Percentiles rank a stretch among this genome's conserved stretches.
Conservation (phyloP, 2,329 filamentous ascomycete species). For the Cladophialophora bantiana region DNA sequence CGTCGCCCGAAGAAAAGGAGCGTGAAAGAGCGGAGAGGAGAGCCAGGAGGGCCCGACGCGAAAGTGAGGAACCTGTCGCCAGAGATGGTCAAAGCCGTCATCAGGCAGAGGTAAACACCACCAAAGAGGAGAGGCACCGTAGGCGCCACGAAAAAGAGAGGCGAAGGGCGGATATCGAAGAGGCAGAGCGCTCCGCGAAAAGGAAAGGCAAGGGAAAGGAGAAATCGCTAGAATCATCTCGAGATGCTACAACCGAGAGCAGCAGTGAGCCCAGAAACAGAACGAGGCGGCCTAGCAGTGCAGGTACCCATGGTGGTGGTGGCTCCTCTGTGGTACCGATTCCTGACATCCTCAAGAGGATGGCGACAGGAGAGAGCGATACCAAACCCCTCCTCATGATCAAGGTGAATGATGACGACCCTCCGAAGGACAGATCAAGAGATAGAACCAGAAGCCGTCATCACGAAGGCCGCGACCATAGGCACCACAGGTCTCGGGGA, state of each 20-base stretch:
- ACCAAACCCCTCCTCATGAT: constrained; percentile 50
- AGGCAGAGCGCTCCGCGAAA: constrained; percentile 14
- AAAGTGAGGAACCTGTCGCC: constrained; percentile 17
- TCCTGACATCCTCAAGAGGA: constrained; percentile 38
- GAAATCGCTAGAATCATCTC: constrained; percentile 1
- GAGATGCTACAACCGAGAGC: constrained; percentile 11
- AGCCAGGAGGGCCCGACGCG: constrained; percentile 30
- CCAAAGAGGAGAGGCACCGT: constrained; percentile 16
- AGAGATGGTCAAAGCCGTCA: constrained; percentile 5
- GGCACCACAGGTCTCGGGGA: constrained; percentile 16
- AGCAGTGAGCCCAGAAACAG: constrained; percentile 15
- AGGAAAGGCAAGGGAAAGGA: constrained; percentile 29
- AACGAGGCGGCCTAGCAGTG: constrained; percentile 30
- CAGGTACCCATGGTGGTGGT: constrained; percentile 28
- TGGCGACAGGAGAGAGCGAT: constrained; percentile 51
- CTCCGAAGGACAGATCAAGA: constrained; percentile 20
- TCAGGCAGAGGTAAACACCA: constrained; percentile 13
- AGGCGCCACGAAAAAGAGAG: constrained; percentile 27
- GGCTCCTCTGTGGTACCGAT: constrained; percentile 27
- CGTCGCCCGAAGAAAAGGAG: constrained; percentile 35
- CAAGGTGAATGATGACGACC: constrained; percentile 35
- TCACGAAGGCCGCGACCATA: constrained; percentile 23
- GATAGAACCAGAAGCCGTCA: constrained; percentile 18
- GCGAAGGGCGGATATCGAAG: constrained; percentile 16
- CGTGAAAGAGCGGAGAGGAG: constrained; percentile 28